These are phyloP conservation scores for Glebionis coronaria DNA, from an alignment of 129 eudicot species.

Conservation along the genomic window DNA sequence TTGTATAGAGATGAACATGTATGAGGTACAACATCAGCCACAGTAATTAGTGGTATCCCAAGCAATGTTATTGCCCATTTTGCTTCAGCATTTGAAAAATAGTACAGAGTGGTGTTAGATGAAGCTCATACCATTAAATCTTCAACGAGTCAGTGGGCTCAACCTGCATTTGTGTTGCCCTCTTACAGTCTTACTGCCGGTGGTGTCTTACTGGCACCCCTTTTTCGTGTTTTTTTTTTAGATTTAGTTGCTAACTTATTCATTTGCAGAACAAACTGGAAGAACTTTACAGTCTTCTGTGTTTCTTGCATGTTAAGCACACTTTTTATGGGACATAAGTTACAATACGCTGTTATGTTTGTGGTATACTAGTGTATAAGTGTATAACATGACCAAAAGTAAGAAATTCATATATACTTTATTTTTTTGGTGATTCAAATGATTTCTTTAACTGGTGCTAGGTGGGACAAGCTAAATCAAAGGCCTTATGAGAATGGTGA, in stretches of 20 bases:
- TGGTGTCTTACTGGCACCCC: conserved; percentile 97
- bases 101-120: conserved; percentile 75
- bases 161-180: conserved; percentile 66
- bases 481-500: conserved; percentile 79
- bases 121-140: conserved; percentile 86
- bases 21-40: neutral
- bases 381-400: no score
- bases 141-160: conserved; percentile 57
- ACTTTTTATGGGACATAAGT: no score
- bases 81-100: conserved; percentile 36
- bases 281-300: conserved; percentile 69
- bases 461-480: conserved; percentile 80
- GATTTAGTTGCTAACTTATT: neutral
- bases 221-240: conserved; percentile 7
- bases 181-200: conserved; percentile 53
- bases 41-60: no score
- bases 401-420: no score
- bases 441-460: conserved; percentile 7
- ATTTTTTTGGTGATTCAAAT: neutral
- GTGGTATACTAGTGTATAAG: no score
- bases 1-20: conserved; percentile 10
- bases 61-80: neutral
- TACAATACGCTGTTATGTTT: no score
- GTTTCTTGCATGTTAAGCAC: conserved; percentile 79
- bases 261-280: conserved; percentile 48